These are phyloP conservation scores for Cryomyces minteri DNA, from an alignment of 495 filamentous ascomycete species.

Conservation along the genomic window DNA sequence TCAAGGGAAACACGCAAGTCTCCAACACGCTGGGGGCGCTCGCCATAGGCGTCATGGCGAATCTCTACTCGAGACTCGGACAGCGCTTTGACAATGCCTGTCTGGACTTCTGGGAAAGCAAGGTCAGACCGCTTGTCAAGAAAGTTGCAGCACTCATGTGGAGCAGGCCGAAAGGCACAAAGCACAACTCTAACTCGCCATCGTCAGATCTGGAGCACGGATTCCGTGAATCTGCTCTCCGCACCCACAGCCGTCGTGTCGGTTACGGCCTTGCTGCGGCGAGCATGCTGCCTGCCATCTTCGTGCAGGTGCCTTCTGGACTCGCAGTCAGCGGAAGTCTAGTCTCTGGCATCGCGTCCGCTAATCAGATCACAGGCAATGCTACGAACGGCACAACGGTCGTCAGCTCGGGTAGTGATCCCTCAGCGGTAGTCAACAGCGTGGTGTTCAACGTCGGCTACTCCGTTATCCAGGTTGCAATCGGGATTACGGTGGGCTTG, in stretches of 20 bases:
- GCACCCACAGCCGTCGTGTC: too few relatives aligned
- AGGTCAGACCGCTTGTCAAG: conserved; percentile 1
- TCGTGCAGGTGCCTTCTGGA: conserved; percentile 84
- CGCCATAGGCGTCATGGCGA: conserved; percentile 69
- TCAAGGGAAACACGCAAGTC: conserved; percentile 62
- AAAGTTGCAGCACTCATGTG: too few relatives aligned
- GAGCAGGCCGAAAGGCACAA: too few relatives aligned
- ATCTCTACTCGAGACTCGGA: conserved; percentile 68
- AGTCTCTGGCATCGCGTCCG: conserved; percentile 67
- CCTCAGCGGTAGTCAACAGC: conserved; percentile 31
- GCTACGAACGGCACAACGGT: conserved; percentile 26
- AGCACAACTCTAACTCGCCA: too few relatives aligned
- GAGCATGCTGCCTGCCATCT: conserved; percentile 80
- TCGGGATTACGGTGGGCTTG: conserved; percentile 81
- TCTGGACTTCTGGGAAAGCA: conserved; percentile 18
- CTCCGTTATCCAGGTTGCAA: conserved; percentile 79
- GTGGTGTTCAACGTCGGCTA: conserved; percentile 74
- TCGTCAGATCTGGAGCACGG: too few relatives aligned
- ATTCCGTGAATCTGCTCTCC: too few relatives aligned
- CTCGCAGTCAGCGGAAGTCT: conserved; percentile 71
- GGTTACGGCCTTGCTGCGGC: conserved; percentile 70
- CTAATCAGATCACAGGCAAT: conserved; percentile 49
- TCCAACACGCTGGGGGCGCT: conserved; percentile 74
- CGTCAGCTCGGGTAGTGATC: conserved; percentile 14
- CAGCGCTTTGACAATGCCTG: conserved; percentile 14